phyloP scores from a whole-genome alignment of 306 rosid genomes.

The Cicer bijugum region DNA sequence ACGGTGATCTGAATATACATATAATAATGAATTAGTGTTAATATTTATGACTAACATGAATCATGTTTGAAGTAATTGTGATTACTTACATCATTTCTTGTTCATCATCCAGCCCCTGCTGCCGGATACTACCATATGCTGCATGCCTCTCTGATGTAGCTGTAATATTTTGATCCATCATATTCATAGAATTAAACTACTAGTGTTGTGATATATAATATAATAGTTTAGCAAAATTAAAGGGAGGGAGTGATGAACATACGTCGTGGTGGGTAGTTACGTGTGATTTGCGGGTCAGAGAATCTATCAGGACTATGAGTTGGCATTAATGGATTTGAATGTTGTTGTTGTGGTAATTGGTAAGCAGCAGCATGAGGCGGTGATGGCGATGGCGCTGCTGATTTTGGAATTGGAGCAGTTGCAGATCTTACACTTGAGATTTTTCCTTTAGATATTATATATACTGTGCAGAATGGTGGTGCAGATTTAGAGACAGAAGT shows the following conservation, averaged over 20 bases:
- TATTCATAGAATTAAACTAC: background rate
- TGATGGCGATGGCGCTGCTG: background rate
- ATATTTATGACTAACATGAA: too few relatives aligned
- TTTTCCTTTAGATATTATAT: conserved; percentile 70
- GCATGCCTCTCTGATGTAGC: conserved; percentile 44
- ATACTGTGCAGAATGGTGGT: conserved; percentile 72
- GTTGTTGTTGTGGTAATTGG: conserved; percentile 10
- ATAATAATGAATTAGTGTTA: too few relatives aligned
- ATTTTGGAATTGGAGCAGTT: conserved; percentile 48
- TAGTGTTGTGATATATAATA: background rate
- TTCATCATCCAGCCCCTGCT: conserved; percentile 39
- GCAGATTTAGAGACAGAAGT: conserved; percentile 63
- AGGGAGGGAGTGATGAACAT: background rate
- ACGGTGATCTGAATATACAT: conserved; percentile 64
- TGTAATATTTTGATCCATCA: conserved; percentile 17
- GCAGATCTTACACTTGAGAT: conserved; percentile 58
- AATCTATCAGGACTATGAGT: conserved; percentile 24
- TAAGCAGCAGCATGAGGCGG: background rate
- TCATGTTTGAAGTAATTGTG: background rate
- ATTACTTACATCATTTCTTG: conserved; percentile 63
- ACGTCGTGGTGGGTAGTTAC: conserved; percentile 48
- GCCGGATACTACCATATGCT: background rate
- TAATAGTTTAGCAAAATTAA: too few relatives aligned
- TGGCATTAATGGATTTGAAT: background rate
- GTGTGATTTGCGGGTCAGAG: background rate